Evolutionary conservation across 805 yeast species (phyloP).

Genomic region (Saccharomycopsis malanga): DNA sequence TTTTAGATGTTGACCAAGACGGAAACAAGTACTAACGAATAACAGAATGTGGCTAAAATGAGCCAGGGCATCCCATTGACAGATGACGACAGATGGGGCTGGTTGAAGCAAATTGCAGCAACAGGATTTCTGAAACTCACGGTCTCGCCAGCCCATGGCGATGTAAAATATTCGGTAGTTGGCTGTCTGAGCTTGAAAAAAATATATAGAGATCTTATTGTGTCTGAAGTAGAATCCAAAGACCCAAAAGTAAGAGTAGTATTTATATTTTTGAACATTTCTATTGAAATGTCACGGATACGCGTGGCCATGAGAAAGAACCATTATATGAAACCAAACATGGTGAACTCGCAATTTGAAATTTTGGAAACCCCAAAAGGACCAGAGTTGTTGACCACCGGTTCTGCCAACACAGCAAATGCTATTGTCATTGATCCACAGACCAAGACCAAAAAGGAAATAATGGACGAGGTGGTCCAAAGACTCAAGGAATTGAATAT

Average conservation of each 20-base stretch:
- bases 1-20: not conserved
- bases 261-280: slow-evolving; percentile 63
- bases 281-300: slow-evolving; percentile 48
- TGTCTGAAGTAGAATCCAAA: slow-evolving; percentile 27
- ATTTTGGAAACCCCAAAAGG: slow-evolving; percentile 64
- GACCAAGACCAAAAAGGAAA: not conserved
- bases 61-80: slow-evolving; percentile 67
- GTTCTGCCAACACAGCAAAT: not conserved
- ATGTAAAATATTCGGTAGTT: slow-evolving; percentile 37
- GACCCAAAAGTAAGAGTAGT: slow-evolving; percentile 36
- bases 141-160: slow-evolving; percentile 17
- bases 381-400: slow-evolving; percentile 29
- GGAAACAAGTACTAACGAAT: not conserved
- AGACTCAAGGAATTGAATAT: not conserved
- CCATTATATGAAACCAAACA: slow-evolving; percentile 83
- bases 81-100: slow-evolving; percentile 89
- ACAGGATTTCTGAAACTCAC: slow-evolving; percentile 29
- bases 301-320: slow-evolving; percentile 60
- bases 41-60: slow-evolving; percentile 73
- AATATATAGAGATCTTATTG: slow-evolving; percentile 59
- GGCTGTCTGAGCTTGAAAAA: slow-evolving; percentile 84
- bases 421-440: slow-evolving; percentile 11
- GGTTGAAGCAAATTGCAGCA: slow-evolving; percentile 56
- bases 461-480: slow-evolving; percentile 1
- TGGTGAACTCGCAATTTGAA: slow-evolving; percentile 74